Percentiles rank a stretch among this genome's conserved stretches.
These are phyloP conservation scores for Zhuliangozyma parablackwelliae DNA, from an alignment of 1,139 yeast species.

Conservation along the genomic window DNA sequence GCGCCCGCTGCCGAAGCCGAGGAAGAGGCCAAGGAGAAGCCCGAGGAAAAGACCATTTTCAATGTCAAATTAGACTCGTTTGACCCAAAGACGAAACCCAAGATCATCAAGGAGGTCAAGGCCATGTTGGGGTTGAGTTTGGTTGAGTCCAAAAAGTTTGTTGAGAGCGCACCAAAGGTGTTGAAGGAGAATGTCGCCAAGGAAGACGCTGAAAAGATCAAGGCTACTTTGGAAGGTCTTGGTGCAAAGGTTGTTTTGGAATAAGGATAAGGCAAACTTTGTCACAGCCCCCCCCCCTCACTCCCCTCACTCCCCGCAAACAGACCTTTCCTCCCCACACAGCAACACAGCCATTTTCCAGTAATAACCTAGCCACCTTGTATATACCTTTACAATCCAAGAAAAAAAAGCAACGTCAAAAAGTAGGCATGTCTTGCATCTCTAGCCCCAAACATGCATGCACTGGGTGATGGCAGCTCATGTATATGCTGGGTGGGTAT, in stretches of 20 bases:
- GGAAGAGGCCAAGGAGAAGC: constrained; percentile 75
- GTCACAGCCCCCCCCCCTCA: neutral
- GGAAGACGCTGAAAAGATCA: constrained; percentile 90
- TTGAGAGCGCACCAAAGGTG: constrained; percentile 94
- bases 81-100: constrained; percentile 93
- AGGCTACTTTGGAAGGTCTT: constrained; percentile 85
- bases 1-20: constrained; percentile 70
- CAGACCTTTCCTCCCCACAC: too few species aligned
- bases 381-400: too few species aligned
- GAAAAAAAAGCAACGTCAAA: too few species aligned
- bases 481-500: too few species aligned
- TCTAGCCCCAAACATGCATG: too few species aligned
- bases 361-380: too few species aligned
- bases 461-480: too few species aligned
- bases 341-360: too few species aligned
- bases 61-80: constrained; percentile 87
- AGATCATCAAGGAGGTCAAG: constrained; percentile 96
- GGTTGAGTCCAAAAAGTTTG: constrained; percentile 96
- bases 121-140: constrained; percentile 84
- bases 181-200: constrained; percentile 81
- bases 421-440: too few species aligned
- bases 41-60: constrained; percentile 92
- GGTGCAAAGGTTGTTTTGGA: constrained; percentile 93
- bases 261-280: constrained; percentile 29
- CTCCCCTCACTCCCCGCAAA: neutral